Evolutionary conservation across 805 yeast genomes (phyloP).

Genomic region (Cyberlindnera sargentensis): DNA sequence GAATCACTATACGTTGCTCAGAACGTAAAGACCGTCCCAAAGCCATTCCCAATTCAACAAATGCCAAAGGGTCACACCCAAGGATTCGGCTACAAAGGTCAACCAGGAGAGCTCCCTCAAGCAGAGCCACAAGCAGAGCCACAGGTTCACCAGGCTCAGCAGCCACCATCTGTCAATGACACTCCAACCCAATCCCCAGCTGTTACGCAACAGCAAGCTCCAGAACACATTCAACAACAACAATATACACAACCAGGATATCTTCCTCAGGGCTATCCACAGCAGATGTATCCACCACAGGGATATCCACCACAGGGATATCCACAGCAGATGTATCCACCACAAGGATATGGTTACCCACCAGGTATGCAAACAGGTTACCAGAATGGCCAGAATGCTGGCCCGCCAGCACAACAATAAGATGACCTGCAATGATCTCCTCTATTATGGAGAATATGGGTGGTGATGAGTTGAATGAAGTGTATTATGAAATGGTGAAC

Average conservation of each 20-base stretch:
- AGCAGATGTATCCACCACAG: conserved; percentile 6
- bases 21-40: conserved; percentile 67
- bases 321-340: conserved; percentile 13
- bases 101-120: conserved; percentile 26
- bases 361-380: conserved; percentile 7
- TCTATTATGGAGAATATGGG: too few species aligned
- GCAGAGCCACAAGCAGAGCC: conserved; percentile 21
- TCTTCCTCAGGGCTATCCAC: neutral
- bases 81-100: conserved; percentile 41
- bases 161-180: conserved; percentile 16
- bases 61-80: conserved; percentile 35
- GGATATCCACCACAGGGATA: conserved; percentile 9
- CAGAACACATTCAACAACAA: neutral
- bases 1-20: conserved; percentile 82
- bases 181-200: conserved; percentile 18
- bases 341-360: conserved; percentile 8
- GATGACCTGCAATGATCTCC: too few species aligned
- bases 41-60: conserved; percentile 75
- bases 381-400: neutral
- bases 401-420: neutral
- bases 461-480: too few species aligned
- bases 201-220: conserved; percentile 11
- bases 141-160: conserved; percentile 8
- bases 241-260: conserved; percentile 16
- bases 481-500: neutral